These are phyloP conservation scores for Naganishia sp. DNA, from an alignment of 1,284 basidiomycete genomes.

Conservation along the genomic window DNA sequence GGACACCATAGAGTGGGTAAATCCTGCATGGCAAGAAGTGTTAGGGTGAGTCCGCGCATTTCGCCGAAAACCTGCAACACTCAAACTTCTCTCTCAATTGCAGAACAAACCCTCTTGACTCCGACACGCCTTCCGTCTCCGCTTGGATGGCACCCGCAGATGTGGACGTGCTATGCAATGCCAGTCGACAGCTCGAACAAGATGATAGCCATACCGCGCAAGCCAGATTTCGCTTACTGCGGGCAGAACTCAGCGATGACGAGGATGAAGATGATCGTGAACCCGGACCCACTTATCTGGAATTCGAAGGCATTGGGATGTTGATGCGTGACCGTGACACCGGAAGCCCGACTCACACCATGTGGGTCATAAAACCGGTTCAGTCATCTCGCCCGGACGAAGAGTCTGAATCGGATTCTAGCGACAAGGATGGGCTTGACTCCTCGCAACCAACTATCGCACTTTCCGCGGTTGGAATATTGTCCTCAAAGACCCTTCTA, in stretches of 20 bases:
- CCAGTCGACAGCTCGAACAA: conserved; percentile 78
- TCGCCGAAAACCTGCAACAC: not conserved
- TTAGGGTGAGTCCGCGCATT: conserved; percentile 70
- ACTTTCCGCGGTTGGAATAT: conserved; percentile 39
- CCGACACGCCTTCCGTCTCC: conserved; percentile 78
- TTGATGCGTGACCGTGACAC: conserved; percentile 90
- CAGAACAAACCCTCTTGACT: conserved; percentile 80
- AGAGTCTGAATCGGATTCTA: conserved; percentile 5
- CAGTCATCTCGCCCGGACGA: conserved; percentile 53
- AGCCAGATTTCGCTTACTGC: conserved; percentile 79
- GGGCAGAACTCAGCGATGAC: conserved; percentile 44
- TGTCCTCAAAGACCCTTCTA: conserved; percentile 82
- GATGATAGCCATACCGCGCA: conserved; percentile 95
- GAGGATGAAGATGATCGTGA: conserved; percentile 47
- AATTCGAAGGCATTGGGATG: conserved; percentile 98
- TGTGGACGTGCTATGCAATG: conserved; percentile 80
- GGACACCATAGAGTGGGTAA: conserved; percentile 83
- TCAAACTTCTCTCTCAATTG: conserved; percentile 17
- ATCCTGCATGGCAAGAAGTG: conserved; percentile 86
- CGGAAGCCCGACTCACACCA: conserved; percentile 86
- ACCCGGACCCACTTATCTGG: conserved; percentile 65
- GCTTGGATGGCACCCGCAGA: conserved; percentile 80
- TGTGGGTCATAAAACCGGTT: conserved; percentile 97
- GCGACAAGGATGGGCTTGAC: conserved; percentile 6
- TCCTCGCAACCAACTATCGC: conserved; percentile 25